Conservation (phyloP, 495 filamentous ascomycete genomes). For the Tirmania nivea region DNA sequence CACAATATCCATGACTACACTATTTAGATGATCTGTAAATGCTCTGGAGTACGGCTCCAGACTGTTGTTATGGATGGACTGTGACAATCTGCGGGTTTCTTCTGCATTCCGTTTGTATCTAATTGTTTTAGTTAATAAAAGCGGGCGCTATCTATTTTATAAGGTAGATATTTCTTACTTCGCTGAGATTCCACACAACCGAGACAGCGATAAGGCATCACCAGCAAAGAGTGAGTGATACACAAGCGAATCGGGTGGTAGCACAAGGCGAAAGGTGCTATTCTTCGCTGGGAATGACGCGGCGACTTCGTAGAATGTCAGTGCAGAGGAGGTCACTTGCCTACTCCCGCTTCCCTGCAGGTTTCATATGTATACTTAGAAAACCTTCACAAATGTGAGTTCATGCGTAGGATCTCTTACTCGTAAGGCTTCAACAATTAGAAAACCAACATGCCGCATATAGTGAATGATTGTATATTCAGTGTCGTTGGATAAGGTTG, state of each 20-base stretch:
- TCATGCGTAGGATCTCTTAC: not conserved
- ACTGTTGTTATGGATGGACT: not conserved
- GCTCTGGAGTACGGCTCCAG: not conserved
- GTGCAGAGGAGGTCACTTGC: conserved; percentile 23
- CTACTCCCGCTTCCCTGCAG: not conserved
- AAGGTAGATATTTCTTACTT: conserved; percentile 6
- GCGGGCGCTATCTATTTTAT: too few species aligned
- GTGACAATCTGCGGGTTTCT: not conserved
- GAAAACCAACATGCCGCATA: too few species aligned
- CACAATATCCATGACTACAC: not conserved
- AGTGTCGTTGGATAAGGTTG: too few species aligned
- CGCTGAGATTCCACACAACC: conserved; percentile 42
- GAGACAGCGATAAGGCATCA: conserved; percentile 41
- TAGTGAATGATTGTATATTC: too few species aligned
- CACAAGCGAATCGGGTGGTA: conserved; percentile 45
- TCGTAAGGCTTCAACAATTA: too few species aligned
- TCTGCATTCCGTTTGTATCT: not conserved
- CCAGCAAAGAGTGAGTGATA: conserved; percentile 47
- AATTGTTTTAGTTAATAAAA: not conserved
- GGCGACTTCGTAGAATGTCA: conserved; percentile 46
- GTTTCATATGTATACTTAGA: not conserved
- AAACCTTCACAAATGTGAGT: not conserved
- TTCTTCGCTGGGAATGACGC: conserved; percentile 20
- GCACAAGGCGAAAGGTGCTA: conserved; percentile 27
- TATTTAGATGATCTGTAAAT: not conserved